phyloP scores from a whole-genome alignment of 176 grass and related monocot species.

The Zoysia pacifica region DNA sequence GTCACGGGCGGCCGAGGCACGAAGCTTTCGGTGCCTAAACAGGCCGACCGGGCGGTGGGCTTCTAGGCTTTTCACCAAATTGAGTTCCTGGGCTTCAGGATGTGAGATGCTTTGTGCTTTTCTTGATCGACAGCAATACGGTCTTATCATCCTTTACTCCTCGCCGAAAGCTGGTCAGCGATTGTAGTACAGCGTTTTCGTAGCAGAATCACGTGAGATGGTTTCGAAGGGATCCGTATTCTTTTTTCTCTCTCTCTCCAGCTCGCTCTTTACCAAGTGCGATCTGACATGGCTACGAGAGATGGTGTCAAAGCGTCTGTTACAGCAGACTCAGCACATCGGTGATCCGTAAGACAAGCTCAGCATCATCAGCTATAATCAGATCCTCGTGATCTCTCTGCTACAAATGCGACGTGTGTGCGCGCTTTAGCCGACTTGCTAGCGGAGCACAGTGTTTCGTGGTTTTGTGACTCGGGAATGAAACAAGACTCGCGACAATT shows the following conservation, averaged over 20 bases:
- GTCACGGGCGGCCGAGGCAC: too few relatives aligned
- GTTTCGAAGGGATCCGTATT: background rate
- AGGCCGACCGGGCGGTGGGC: slow-evolving; percentile 7
- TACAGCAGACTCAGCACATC: background rate
- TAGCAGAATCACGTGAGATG: background rate
- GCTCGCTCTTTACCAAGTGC: slow-evolving; percentile 31
- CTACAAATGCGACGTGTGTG: too few relatives aligned
- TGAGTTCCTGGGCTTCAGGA: too few relatives aligned
- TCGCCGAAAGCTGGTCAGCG: too few relatives aligned
- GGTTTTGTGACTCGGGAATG: slow-evolving; percentile 11
- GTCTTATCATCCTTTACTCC: background rate
- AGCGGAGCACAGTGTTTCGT: background rate
- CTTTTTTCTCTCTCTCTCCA: background rate
- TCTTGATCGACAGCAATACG: background rate
- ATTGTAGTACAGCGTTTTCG: too few relatives aligned
- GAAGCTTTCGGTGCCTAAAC: too few relatives aligned
- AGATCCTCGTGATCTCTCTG: background rate
- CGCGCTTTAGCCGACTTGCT: background rate
- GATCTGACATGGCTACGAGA: background rate
- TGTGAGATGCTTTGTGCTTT: background rate
- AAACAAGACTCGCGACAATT: background rate
- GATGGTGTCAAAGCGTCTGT: background rate
- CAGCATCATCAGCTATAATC: background rate
- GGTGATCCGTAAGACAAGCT: slow-evolving; percentile 7
- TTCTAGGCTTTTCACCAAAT: too few relatives aligned